Base-by-base conservation (phyloP, 148 eudicot species). In the Limonium bicolor region DNA sequence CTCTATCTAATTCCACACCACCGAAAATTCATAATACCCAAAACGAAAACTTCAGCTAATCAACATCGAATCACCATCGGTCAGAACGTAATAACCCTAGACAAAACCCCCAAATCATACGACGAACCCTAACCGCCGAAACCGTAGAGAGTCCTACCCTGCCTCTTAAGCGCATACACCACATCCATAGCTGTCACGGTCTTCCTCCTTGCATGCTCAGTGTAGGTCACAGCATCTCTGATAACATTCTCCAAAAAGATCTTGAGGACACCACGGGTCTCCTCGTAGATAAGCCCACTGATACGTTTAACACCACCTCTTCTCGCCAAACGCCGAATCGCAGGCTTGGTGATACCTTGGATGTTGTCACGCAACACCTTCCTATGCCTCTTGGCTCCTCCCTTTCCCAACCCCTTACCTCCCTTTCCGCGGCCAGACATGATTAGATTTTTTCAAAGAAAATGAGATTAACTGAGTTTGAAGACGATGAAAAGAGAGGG, bases 401-500 rank as follows among this genome's bases (percentile, higher is more conserved):
- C 76, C 61, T 70, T 70, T 24, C 76, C 76, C 31, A 70, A 28
- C 2, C 76, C 76, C 48, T 70, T 70, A 13, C 76, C 76, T 20
- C 76, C 76, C 68, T 70, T 70, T 1, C 76, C 76, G 0, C 76
- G 47, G 0, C 76, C 76, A 3, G 76, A 70, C 76, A 70, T 70
- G n/a, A n/a, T n/a, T n/a, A n/a, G n/a, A n/a, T 58, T 41, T 36
- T 7, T 6, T 15, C 8, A n/a, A n/a, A n/a, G n/a, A n/a, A n/a
- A n/a, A n/a, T n/a, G n/a, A n/a, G n/a, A n/a, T n/a, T n/a, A n/a
- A n/a, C n/a, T n/a, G n/a, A n/a, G n/a, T n/a, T n/a, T n/a, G n/a
- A n/a, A n/a, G 4, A 31, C 20, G 33, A 39, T 34, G 14, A 0
- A 3, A 34, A 0, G 14, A 4, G 37, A 34, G 37, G 14, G 37